Base-by-base conservation (phyloP, 2,329 filamentous ascomycete species). In the Fusarium annulatum region DNA sequence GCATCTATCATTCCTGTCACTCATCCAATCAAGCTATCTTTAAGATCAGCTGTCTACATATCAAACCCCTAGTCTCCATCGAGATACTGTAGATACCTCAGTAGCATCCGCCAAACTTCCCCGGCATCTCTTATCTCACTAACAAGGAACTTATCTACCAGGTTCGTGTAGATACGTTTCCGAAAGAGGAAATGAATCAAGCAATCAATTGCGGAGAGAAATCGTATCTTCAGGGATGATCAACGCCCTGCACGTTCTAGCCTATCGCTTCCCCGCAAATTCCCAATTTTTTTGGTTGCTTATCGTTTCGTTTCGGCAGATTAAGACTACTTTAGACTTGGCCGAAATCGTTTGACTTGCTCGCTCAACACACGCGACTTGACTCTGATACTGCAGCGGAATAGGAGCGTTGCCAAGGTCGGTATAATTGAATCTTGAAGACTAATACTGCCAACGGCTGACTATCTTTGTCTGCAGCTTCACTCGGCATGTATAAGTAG, bases 261-360 rank as follows among this genome's bases (percentile, higher is more conserved):
- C 34, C 42, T 42, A 55, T 68, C 43, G 43, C n/a, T 69, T 65
- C 67, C 45, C 67, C 67, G 66, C 65, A 68, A 68, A 68, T 49
- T 43, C 34, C 42, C n/a, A 18, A 16, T 30, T 55, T 41, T 45
- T 28, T 48, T 38, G 46, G 55, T 39, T 58, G 65, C 67, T 65
- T 69, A 64, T 69, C 55, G 61, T 43, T 64, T 21, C 26, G 61
- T 39, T 67, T 30, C 36, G 64, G 56, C 11, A 48, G 56, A 52
- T 28, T 30, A 42, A 55, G 23, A 55, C 51, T 64, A 36, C 34
- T 36, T 9, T 36, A 69, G 52, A 49, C 45, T 67, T 67, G 21
- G 41, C 51, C 59, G 45, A 43, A 61, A 61, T 43, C 28, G 30
- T 58, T 60, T 43, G 30, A 30, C 49, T 26, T 51, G 26, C 12